Percentiles rank a stretch among this genome's conserved stretches.
Conservation (phyloP, 2,329 filamentous ascomycete genomes). For the Nemania serpens region DNA sequence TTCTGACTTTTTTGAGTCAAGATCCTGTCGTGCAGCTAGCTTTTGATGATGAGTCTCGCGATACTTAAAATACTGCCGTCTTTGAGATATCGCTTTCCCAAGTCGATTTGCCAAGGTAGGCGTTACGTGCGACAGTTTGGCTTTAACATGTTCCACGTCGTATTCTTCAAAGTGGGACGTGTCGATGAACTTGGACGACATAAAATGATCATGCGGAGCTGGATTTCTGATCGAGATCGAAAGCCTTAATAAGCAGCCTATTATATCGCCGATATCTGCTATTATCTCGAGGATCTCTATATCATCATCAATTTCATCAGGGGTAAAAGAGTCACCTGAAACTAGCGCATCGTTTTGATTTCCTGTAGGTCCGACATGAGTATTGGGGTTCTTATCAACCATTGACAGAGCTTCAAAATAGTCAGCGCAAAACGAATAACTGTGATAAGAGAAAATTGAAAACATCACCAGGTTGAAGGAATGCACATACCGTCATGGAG, state of each 20-base stretch:
- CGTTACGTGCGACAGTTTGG: neutral
- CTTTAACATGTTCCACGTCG: conserved; percentile 10
- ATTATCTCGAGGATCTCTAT: neutral
- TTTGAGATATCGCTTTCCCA: conserved; percentile 14
- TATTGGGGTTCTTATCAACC: neutral
- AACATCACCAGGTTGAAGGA: neutral
- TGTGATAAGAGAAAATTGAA: too few relatives aligned
- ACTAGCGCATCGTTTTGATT: neutral
- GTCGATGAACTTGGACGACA: neutral
- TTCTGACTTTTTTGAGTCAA: neutral
- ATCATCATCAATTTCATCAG: neutral
- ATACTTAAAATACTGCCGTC: conserved; percentile 24
- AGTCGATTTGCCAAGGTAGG: neutral
- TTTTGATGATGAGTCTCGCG: conserved; percentile 15
- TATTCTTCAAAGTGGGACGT: conserved; percentile 5
- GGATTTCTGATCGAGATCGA: conserved; percentile 10
- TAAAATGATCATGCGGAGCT: conserved; percentile 11
- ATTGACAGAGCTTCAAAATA: too few relatives aligned
- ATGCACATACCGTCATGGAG: conserved; percentile 1
- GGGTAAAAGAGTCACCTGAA: neutral
- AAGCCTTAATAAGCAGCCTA: conserved; percentile 11
- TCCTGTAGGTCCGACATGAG: neutral
- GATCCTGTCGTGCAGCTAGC: neutral
- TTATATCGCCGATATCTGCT: neutral
- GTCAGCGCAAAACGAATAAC: too few relatives aligned